These are phyloP conservation scores for Tephrocybe sp. DNA, from an alignment of 768 basidiomycete genomes.

Conservation along the genomic window DNA sequence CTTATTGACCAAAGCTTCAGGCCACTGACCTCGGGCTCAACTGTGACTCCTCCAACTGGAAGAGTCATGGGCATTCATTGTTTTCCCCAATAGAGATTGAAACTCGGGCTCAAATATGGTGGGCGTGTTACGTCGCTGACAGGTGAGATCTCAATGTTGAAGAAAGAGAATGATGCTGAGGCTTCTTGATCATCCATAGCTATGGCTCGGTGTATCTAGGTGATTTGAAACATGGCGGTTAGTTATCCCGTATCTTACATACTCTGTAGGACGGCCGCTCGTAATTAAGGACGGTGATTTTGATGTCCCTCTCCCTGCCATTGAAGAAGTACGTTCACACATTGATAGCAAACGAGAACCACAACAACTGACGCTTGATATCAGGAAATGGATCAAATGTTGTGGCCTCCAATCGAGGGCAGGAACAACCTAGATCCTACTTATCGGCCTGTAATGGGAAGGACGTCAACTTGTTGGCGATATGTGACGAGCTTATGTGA, in stretches of 20 bases:
- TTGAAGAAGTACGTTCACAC: conserved; percentile 44
- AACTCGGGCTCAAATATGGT: conserved; percentile 76
- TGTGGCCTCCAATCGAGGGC: conserved; percentile 46
- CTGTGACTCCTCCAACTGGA: conserved; percentile 75
- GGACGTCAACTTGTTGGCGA: conserved; percentile 53
- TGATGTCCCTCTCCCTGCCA: conserved; percentile 60
- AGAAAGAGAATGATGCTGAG: not conserved
- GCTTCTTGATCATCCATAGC: conserved; percentile 31
- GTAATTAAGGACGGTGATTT: conserved; percentile 69
- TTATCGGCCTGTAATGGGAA: conserved; percentile 45
- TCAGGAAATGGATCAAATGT: conserved; percentile 58
- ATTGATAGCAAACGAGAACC: not conserved
- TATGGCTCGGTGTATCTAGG: conserved; percentile 77
- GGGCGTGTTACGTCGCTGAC: conserved; percentile 69
- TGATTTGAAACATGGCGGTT: conserved; percentile 22
- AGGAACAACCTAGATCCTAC: conserved; percentile 36
- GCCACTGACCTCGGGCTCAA: conserved; percentile 82
- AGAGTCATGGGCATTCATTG: conserved; percentile 54
- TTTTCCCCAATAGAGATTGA: conserved; percentile 69
- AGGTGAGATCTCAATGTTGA: conserved; percentile 39
- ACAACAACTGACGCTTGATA: conserved; percentile 2
- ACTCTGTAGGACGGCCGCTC: conserved; percentile 56
- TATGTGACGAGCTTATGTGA: conserved; percentile 58
- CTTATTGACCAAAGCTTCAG: conserved; percentile 30
- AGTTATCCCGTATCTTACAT: conserved; percentile 7